A percentile compares a stretch with the other conserved stretches of the same genome.
Evolutionary conservation across 2,329 filamentous ascomycete genomes (phyloP).

Genomic region (Pseudocercospora fijiensis): DNA sequence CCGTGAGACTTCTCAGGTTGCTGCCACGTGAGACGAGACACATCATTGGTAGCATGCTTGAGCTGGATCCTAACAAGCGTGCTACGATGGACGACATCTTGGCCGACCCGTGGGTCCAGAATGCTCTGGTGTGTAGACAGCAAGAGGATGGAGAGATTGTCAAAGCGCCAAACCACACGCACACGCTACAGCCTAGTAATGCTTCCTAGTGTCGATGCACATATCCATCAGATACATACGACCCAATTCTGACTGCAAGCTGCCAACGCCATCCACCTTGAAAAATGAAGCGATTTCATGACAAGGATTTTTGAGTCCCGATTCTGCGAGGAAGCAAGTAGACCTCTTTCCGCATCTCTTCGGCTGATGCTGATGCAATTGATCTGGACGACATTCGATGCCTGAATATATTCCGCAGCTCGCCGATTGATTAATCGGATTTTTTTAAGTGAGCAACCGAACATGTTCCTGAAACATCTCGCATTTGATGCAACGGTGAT

Average conservation of each 20-base stretch:
- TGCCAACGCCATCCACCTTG: not conserved
- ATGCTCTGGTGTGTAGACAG: conserved; percentile 78
- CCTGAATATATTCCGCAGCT: not conserved
- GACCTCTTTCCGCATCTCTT: not conserved
- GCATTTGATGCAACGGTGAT: not conserved
- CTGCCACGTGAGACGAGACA: conserved; percentile 85
- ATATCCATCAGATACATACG: not conserved
- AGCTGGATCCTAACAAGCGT: conserved; percentile 77
- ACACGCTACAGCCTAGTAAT: conserved; percentile 60
- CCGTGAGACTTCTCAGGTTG: conserved; percentile 83
- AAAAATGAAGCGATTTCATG: not conserved
- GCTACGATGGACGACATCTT: conserved; percentile 84
- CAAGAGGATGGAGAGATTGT: conserved; percentile 71
- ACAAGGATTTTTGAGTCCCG: not conserved
- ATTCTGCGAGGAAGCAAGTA: not conserved
- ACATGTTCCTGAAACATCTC: not conserved
- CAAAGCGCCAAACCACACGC: conserved; percentile 73
- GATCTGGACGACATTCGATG: not conserved
- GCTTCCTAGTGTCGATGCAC: conserved; percentile 19
- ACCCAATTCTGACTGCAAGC: not conserved
- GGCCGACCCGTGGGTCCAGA: conserved; percentile 84
- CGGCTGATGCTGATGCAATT: not conserved
- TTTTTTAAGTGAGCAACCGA: not conserved
- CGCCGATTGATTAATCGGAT: not conserved
- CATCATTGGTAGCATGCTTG: conserved; percentile 89